These are phyloP conservation scores for Pythium aristosporum DNA, from an alignment of 352 stramenopile genomes.

Conservation along the genomic window DNA sequence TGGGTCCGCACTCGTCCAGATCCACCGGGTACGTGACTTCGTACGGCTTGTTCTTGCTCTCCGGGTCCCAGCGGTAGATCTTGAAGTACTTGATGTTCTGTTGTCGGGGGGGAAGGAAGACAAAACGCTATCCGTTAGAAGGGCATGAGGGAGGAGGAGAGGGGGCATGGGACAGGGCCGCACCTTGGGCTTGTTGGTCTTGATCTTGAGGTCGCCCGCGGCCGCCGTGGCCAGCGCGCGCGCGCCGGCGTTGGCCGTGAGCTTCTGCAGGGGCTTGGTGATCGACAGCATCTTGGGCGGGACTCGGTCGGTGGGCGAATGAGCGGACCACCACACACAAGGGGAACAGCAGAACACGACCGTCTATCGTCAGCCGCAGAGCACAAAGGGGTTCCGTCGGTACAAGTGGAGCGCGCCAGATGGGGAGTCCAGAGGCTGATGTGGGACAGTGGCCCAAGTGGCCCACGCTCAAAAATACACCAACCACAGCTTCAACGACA, in stretches of 20 bases:
- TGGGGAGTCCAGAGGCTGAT: constrained; percentile 4
- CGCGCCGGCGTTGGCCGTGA: constrained; percentile 38
- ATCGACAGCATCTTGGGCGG: constrained; percentile 28
- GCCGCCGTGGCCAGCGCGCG: constrained; percentile 58
- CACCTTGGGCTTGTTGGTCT: constrained; percentile 75
- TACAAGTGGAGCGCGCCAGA: constrained; percentile 27
- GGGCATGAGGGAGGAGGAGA: too few species aligned
- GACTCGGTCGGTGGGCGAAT: constrained; percentile 25
- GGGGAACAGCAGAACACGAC: constrained; percentile 19
- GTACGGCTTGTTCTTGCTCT: constrained; percentile 93
- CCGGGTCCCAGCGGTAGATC: constrained; percentile 98
- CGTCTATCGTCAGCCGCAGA: constrained; percentile 25
- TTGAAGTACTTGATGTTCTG: constrained; percentile 99
- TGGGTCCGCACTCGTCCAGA: constrained; percentile 97
- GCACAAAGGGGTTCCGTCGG: constrained; percentile 23
- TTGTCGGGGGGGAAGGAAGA: background rate
- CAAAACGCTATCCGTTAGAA: background rate
- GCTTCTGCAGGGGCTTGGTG: constrained; percentile 29
- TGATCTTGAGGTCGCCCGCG: constrained; percentile 70
- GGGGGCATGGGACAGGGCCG: constrained; percentile 1
- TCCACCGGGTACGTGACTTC: constrained; percentile 97
- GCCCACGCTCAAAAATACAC: background rate
- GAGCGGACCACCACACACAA: constrained; percentile 27
- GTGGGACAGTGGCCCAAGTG: constrained; percentile 22
- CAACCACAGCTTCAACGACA: constrained; percentile 11